A percentile compares a stretch with the other conserved stretches of the same genome.
Evolutionary conservation across 164 flowering plant species (phyloP).

Genomic region (Sextonia rubra): DNA sequence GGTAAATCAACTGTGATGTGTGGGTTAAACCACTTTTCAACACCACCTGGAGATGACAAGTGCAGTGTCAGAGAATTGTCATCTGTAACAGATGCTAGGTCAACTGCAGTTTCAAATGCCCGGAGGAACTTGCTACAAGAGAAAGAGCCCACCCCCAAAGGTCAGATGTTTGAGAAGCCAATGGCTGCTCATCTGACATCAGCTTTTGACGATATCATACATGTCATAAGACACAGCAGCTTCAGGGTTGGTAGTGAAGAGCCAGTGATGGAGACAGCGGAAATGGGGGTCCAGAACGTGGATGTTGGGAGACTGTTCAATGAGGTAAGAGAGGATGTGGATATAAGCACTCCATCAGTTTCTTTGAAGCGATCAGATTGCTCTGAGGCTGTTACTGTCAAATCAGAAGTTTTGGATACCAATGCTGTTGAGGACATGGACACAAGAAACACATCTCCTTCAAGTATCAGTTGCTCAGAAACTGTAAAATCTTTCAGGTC

Average conservation of each 20-base stretch:
- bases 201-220: conserved; percentile 79
- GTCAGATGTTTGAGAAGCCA: conserved; percentile 32
- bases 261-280: conserved; percentile 53
- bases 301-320: conserved; percentile 67
- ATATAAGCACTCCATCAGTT: conserved; percentile 29
- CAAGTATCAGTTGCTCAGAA: conserved; percentile 18
- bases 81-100: conserved; percentile 31
- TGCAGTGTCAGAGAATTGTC: conserved; percentile 63
- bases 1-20: conserved; percentile 21
- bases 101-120: conserved; percentile 26
- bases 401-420: conserved; percentile 17
- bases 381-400: conserved; percentile 31
- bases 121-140: conserved; percentile 34
- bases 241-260: conserved; percentile 76
- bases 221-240: conserved; percentile 84
- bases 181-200: conserved; percentile 37
- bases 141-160: conserved; percentile 27
- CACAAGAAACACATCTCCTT: conserved; percentile 7
- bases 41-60: conserved; percentile 58
- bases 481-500: conserved; percentile 30
- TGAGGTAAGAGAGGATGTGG: conserved; percentile 61
- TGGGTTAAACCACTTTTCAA: conserved; percentile 22
- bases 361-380: conserved; percentile 30
- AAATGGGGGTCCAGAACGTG: conserved; percentile 55
- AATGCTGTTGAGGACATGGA: conserved; percentile 34